Conservation (phyloP, 2,329 filamentous ascomycete species). For the Karstenula rhodostoma region DNA sequence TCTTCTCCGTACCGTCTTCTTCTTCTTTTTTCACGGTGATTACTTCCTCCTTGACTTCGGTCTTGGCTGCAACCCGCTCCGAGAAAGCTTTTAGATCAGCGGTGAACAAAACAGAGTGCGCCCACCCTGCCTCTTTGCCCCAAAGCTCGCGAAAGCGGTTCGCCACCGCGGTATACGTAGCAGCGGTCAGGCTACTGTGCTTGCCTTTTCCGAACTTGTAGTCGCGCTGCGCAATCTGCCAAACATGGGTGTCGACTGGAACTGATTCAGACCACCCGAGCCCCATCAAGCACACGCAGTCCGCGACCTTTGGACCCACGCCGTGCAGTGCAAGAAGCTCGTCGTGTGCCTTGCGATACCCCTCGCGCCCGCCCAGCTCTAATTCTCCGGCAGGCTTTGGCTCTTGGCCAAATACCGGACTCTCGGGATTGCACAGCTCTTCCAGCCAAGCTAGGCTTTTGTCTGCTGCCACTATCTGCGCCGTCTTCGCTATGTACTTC, state of each 20-base stretch:
- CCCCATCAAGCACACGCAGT: slow-evolving; percentile 96
- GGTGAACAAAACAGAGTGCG: slow-evolving; percentile 95
- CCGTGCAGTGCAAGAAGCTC: slow-evolving; percentile 81
- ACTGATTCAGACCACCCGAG: slow-evolving; percentile 95
- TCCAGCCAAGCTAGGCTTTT: slow-evolving; percentile 77
- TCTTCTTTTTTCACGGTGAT: slow-evolving; percentile 46
- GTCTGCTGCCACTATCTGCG: slow-evolving; percentile 74
- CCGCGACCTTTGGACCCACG: slow-evolving; percentile 95
- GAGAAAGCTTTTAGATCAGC: slow-evolving; percentile 89
- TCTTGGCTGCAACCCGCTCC: slow-evolving; percentile 64
- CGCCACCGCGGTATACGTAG: slow-evolving; percentile 87
- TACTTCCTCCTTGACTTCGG: slow-evolving; percentile 58
- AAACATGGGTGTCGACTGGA: slow-evolving; percentile 95
- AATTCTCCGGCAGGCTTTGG: slow-evolving; percentile 57
- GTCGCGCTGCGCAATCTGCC: slow-evolving; percentile 96
- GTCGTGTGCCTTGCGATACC: slow-evolving; percentile 82
- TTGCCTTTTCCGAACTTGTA: slow-evolving; percentile 90
- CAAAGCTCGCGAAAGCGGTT: slow-evolving; percentile 89
- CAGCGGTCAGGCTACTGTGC: slow-evolving; percentile 84
- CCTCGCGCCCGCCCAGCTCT: slow-evolving; percentile 63
- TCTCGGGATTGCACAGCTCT: slow-evolving; percentile 78
- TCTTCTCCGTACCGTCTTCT: slow-evolving; percentile 29
- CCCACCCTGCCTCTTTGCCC: slow-evolving; percentile 96
- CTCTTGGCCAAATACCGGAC: slow-evolving; percentile 64
- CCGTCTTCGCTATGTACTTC: slow-evolving; percentile 89